Base-by-base conservation (phyloP, 2,329 filamentous ascomycete species). In the Apiospora sp. region DNA sequence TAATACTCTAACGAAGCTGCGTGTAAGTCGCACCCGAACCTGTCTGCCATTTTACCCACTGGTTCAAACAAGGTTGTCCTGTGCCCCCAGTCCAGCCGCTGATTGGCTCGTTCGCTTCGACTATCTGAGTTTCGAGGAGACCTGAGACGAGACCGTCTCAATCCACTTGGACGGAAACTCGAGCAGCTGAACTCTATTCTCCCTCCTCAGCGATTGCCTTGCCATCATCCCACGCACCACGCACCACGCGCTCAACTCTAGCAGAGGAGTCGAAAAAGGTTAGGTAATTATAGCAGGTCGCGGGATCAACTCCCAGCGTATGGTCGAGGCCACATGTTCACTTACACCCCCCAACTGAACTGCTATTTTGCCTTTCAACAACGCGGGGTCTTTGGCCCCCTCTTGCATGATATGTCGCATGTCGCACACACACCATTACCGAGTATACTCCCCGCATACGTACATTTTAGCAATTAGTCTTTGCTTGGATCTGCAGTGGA, bases 131-230 rank as follows among this genome's bases (percentile, higher is more conserved):
- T 37, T 64, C 58, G 34, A 64, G 22, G 54, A 41, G n/a, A 64
- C 34, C 58, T 64, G 58, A 64, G 58, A 64, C 58, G 58, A 64
- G 58, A 41, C 58, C 58, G 58, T 64, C 58, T 64, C 58, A 64
- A 41, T 58, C 51, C 51, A 58, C 51, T 30, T 58, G 27, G 51
- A 58, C 30, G 58, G 58, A 41, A 41, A 64, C 58, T 64, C 58
- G 10, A 64, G 58, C 58, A 64, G 58, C 58, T 41, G 58, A 64
- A 64, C 58, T 64, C 34, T 41, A 64, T 64, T 12, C 16, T 34
- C 54, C 27, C 24, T 19, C 30, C 54, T 41, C 58, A 64, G 30
- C 58, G 58, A 64, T 64, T 12, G 58, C 58, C 58, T 41, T 64
- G 30, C 58, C 58, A 13, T 22, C 19, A 41, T 41, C 37, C 37